Evolutionary conservation across 2,329 filamentous ascomycete species (phyloP), one percentile per base, ranked within the genome.

Genomic region (Coleophoma crateriformis): DNA sequence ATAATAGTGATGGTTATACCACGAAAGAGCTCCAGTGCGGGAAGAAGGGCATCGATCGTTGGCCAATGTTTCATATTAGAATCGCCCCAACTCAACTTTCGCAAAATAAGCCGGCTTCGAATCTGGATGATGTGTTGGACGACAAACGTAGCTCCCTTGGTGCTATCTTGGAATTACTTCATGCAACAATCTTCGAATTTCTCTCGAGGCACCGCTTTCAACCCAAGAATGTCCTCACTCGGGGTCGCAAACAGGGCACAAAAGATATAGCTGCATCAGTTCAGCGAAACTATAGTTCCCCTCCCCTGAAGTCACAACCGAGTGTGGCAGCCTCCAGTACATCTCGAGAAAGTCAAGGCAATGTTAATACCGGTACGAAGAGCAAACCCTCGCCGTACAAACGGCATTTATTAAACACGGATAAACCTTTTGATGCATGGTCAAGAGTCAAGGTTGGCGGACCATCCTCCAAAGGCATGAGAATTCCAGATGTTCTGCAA

Each of bases 11-110:
- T 27, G 71, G 70, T 1, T 78, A 72, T 49, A 78, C 73, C 1
- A 68, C 65, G 33, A 76, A 68, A 54, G 78, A 82, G 50, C 57
- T 78, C 35, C 81, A 74, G 60, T 67, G 66, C 7, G 58, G 68
- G 12, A 76, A 73, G 40, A 92, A 88, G 62, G 76, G 82, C 0
- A 71, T 91, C 10, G 90, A 96, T 60, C 79, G 82, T 46, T 94
- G 89, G 83, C 90, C 92, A 0, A 92, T 92, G 84, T 97, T 96
- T 60, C 87, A 84, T 58, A 69, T 97, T n/a, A 81, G 81, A 27
- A 78, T 96, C 34, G 69, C 74, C 2, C 60, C 77, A 11, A 37
- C 38, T 10, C 17, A 44, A 11, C 7, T 14, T 17, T 33, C 34
- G 11, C 22, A 10, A 2, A 37, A 3, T 1, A 14, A 14, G 2